Conservation (phyloP, 75 land plant species). For the Pseudotsuga menziesii region DNA sequence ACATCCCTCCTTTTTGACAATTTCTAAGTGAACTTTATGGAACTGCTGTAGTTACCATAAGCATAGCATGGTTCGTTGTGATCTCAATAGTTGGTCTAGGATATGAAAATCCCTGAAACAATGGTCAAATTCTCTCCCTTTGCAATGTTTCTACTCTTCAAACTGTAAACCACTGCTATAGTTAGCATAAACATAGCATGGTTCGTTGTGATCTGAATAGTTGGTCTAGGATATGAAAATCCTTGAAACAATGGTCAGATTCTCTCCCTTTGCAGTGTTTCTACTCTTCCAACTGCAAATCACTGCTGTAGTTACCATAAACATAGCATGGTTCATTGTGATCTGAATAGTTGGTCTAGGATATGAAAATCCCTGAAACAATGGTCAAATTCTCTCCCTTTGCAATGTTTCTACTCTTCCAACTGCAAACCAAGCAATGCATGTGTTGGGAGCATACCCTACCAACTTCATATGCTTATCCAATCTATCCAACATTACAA, state of each 20-base stretch:
- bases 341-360: constrained; percentile 16
- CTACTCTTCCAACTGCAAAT: constrained; percentile 6
- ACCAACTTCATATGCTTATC: constrained; percentile 5
- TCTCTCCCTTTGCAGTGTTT: constrained; percentile 18
- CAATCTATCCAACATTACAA: constrained; percentile 18
- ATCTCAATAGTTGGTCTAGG: constrained; percentile 15
- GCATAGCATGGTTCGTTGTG: constrained; percentile 15
- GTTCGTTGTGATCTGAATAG: constrained; percentile 17
- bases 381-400: constrained; percentile 27
- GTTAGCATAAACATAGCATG: constrained; percentile 12
- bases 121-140: constrained; percentile 27
- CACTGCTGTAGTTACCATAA: no score
- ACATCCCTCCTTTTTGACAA: constrained; percentile 21
- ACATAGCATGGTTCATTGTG: constrained; percentile 15
- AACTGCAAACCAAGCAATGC: neutral
- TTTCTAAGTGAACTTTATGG: constrained; percentile 21
- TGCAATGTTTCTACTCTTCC: constrained; percentile 9
- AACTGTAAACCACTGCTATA: constrained; percentile 1
- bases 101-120: constrained; percentile 23
- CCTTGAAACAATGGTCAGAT: constrained; percentile 27
- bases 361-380: constrained; percentile 23
- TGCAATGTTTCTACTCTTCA: constrained; percentile 9
- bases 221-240: constrained; percentile 19
- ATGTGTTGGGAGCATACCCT: constrained; percentile 17
- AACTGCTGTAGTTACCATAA: constrained; percentile 20